Base-by-base conservation (phyloP, 1,284 basidiomycete genomes). In the Ustilago shanxiensis region DNA sequence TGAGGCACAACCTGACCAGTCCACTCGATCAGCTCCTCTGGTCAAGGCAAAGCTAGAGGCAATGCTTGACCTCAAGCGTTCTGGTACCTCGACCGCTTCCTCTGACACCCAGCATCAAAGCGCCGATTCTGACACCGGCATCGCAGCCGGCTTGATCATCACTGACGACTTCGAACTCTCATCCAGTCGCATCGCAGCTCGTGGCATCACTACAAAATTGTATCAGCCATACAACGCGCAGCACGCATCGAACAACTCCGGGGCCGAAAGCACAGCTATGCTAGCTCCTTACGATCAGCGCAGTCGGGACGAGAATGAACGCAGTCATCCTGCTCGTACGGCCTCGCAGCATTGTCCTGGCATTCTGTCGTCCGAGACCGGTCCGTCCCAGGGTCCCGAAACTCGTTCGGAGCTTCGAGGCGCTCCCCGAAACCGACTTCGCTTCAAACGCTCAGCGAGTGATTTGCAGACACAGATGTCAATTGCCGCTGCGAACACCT, bases 111-210 rank as follows among this genome's bases (percentile, higher is more conserved):
- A 62, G 3, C 3, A 47, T 39, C 71, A 61, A n/a, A 35, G 45
- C 11, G 47, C 57, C 5, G 76, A 76, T 47, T 51, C 66, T 7
- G 80, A 82, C 28, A 57, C 67, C 1, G 77, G 79, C 49, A 64
- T 82, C 31, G 72, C 77, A 18, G 72, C 66, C 7, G 81, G 81
- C 7, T 61, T 82, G 16, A 56, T 82, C 37, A 82, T 82, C 56
- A 79, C 79, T 5, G 81, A 82, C 52, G 79, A 82, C 50, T 59
- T 81, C 35, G 81, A 82, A 47, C 63, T 82, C 10, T 81, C 79
- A 18, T 65, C 80, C 2, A 77, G 77, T 57, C 72, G 81, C 26
- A 73, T 82, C 28, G 60, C 60, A 35, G 60, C 64, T 14, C 70
- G 64, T 18, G 37, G 52, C 14, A 47, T 67, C 14, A 37, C 70